Conservation (phyloP, 2,329 filamentous ascomycete genomes). For the Claviceps maximensis region DNA sequence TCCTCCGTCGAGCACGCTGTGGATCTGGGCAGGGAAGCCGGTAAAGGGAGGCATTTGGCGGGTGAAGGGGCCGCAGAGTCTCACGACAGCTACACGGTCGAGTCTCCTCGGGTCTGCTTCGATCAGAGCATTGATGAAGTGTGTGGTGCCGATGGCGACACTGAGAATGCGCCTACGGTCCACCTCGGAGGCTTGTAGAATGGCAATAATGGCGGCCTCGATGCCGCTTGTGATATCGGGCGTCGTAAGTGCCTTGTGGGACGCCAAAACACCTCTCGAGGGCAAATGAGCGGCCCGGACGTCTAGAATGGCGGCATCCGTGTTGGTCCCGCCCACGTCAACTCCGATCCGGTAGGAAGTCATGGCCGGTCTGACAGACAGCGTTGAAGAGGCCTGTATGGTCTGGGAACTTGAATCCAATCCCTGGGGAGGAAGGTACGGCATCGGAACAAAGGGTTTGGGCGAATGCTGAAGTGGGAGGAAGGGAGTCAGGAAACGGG, state of each 20-base stretch:
- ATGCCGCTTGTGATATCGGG: conserved; percentile 37
- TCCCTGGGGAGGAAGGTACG: not conserved
- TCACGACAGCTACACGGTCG: conserved; percentile 30
- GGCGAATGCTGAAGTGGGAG: too few relatives aligned
- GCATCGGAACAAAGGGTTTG: not conserved
- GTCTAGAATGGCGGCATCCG: conserved; percentile 32
- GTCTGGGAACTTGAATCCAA: not conserved
- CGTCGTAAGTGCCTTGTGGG: conserved; percentile 35
- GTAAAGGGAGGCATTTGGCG: conserved; percentile 30
- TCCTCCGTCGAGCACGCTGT: conserved; percentile 27
- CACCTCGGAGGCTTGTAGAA: conserved; percentile 25
- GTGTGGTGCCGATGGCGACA: conserved; percentile 37
- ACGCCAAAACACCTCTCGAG: conserved; percentile 29
- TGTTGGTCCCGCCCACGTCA: conserved; percentile 28
- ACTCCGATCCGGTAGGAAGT: conserved; percentile 30
- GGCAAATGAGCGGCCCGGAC: conserved; percentile 20
- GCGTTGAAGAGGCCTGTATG: not conserved
- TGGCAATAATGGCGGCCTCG: conserved; percentile 28
- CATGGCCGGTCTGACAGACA: conserved; percentile 12
- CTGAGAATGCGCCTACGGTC: conserved; percentile 26
- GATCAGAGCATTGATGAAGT: conserved; percentile 36
- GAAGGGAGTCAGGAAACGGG: not conserved
- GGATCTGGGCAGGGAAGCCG: conserved; percentile 29
- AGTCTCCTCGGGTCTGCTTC: conserved; percentile 30
- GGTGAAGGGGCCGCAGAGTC: conserved; percentile 32